Evolutionary conservation across 2,329 filamentous ascomycete genomes (phyloP).

Genomic region (Ophiostoma piceae): DNA sequence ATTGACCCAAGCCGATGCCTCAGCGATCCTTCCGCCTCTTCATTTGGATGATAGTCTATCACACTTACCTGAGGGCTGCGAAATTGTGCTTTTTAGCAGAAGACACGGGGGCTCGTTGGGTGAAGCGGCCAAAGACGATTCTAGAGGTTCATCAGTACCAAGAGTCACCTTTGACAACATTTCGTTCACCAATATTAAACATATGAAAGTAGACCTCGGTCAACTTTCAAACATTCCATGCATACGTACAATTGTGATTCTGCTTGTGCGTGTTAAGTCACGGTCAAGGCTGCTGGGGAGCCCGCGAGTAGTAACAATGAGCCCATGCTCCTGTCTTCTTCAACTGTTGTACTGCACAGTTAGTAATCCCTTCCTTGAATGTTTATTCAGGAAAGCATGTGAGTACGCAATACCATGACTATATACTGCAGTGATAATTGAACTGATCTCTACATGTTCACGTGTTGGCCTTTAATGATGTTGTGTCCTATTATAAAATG

Average conservation of each 20-base stretch:
- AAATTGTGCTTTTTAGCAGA: neutral
- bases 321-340: no score
- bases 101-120: neutral
- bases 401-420: no score
- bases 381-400: no score
- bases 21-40: neutral
- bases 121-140: slow-evolving; percentile 7
- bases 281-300: neutral
- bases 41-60: neutral
- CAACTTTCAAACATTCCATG: slow-evolving; percentile 4
- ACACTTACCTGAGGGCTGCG: neutral
- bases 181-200: neutral
- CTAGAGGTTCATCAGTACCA: slow-evolving; percentile 12
- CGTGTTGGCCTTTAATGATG: no score
- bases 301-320: neutral
- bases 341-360: no score
- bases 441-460: no score
- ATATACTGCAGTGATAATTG: no score
- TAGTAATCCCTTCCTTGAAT: no score
- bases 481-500: no score
- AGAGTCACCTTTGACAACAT: slow-evolving; percentile 6
- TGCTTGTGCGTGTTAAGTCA: neutral
- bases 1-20: neutral
- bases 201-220: slow-evolving; percentile 3
- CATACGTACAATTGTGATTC: neutral